phyloP scores from a whole-genome alignment of 768 basidiomycete genomes.

The Boletellus sp. region DNA sequence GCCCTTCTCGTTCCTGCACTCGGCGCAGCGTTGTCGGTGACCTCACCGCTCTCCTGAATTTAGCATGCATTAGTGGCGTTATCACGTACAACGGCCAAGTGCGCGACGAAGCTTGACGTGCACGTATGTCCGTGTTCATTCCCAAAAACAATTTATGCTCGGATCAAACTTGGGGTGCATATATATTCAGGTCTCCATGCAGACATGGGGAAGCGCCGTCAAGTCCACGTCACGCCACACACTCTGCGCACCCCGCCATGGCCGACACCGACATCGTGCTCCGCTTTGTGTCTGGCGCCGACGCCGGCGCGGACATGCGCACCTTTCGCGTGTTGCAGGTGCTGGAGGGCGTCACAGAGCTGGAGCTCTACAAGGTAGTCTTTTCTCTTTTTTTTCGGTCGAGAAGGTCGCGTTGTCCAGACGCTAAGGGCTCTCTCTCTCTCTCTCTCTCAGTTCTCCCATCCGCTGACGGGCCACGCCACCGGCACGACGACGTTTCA shows the following conservation, averaged over 20 bases:
- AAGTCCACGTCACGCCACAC: background rate
- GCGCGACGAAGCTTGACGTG: background rate
- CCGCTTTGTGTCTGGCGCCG: slow-evolving; percentile 34
- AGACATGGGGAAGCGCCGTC: no score
- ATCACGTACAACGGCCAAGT: slow-evolving; percentile 29
- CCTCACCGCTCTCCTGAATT: slow-evolving; percentile 27
- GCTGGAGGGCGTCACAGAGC: slow-evolving; percentile 22
- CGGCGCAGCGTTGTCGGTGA: slow-evolving; percentile 5
- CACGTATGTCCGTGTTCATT: slow-evolving; percentile 17
- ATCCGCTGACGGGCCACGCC: slow-evolving; percentile 41
- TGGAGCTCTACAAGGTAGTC: slow-evolving; percentile 44
- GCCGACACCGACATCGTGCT: slow-evolving; percentile 36
- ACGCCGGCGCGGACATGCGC: slow-evolving; percentile 37
- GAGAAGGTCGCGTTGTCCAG: background rate
- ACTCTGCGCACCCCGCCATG: slow-evolving; percentile 18
- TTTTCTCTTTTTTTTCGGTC: background rate
- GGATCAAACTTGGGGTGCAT: slow-evolving; percentile 21
- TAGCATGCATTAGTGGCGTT: slow-evolving; percentile 8
- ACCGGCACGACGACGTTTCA: slow-evolving; percentile 45
- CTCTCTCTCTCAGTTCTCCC: slow-evolving; percentile 38
- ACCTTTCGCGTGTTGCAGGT: slow-evolving; percentile 41
- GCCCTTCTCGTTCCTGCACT: background rate
- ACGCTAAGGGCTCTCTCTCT: no score
- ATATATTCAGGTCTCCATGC: slow-evolving; percentile 10
- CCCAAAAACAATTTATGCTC: slow-evolving; percentile 16